These are phyloP conservation scores for Colletotrichum nymphaeae DNA, from an alignment of 2,329 filamentous ascomycete genomes.

Conservation along the genomic window DNA sequence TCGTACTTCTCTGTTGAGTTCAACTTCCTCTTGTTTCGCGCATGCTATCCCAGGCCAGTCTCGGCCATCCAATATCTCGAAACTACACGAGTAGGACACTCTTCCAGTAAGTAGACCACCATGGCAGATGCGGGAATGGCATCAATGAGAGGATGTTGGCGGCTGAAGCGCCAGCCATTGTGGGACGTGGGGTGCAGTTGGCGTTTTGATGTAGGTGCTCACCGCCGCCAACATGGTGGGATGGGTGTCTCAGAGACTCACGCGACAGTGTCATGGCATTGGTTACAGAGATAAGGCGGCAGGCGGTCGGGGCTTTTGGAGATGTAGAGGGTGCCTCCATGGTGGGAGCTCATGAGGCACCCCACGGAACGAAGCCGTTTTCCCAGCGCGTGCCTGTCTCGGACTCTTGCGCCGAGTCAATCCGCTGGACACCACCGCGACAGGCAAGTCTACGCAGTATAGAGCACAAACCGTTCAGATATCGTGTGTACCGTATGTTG, in stretches of 20 bases:
- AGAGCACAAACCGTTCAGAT: background rate
- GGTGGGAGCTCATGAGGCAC: background rate
- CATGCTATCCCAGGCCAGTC: background rate
- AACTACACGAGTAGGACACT: background rate
- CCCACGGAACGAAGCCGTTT: background rate
- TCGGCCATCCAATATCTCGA: background rate
- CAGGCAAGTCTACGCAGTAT: background rate
- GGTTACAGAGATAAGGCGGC: conserved; percentile 15
- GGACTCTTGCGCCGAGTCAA: background rate
- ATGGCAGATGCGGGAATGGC: background rate
- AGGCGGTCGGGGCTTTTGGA: conserved; percentile 5
- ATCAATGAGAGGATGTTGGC: background rate
- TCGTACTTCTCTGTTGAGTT: background rate
- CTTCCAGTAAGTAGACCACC: background rate
- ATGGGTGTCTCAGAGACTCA: conserved; percentile 29
- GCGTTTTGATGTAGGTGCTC: conserved; percentile 18
- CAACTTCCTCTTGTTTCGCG: background rate
- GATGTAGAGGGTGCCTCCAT: background rate
- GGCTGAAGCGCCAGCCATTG: background rate
- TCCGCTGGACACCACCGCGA: background rate
- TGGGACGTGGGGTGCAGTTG: conserved; percentile 16
- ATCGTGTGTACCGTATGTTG: background rate
- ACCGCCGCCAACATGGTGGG: conserved; percentile 20
- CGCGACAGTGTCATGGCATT: conserved; percentile 11
- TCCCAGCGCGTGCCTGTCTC: background rate